Percentiles rank a stretch among this genome's conserved stretches.
These are phyloP conservation scores for Baorangia bicolor DNA, from an alignment of 768 basidiomycete genomes.

Conservation along the genomic window DNA sequence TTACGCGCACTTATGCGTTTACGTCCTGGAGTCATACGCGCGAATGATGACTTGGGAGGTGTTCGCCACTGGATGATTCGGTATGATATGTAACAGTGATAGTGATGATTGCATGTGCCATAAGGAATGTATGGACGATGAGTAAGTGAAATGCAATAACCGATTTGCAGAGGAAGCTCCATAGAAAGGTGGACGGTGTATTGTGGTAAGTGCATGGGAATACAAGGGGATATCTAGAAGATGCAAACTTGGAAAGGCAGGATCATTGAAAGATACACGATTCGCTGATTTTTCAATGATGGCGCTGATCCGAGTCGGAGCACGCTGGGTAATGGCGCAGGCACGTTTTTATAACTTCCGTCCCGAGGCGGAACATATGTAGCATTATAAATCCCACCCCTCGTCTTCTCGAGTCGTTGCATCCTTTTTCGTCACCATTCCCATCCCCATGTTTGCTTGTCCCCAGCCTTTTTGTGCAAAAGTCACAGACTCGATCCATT, in stretches of 20 bases:
- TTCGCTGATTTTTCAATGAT: not conserved
- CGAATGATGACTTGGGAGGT: not conserved
- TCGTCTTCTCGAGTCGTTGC: no score
- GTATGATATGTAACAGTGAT: slow-evolving; percentile 22
- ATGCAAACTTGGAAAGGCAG: not conserved
- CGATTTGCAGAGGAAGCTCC: not conserved
- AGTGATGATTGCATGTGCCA: not conserved
- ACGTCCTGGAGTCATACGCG: slow-evolving; percentile 6
- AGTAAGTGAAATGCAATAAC: slow-evolving; percentile 1
- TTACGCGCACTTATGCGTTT: slow-evolving; percentile 5
- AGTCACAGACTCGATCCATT: not conserved
- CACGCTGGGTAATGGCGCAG: not conserved
- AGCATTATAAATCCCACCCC: not conserved
- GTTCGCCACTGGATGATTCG: slow-evolving; percentile 8
- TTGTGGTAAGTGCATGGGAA: not conserved
- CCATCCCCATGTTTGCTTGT: not conserved
- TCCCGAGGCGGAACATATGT: not conserved
- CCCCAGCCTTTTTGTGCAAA: not conserved
- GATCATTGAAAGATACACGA: not conserved
- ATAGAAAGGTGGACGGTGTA: not conserved
- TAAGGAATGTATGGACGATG: slow-evolving; percentile 8
- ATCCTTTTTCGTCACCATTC: not conserved
- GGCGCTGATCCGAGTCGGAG: slow-evolving; percentile 6
- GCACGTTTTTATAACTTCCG: not conserved
- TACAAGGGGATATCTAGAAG: no score